These are phyloP conservation scores for Teratosphaeria nubilosa DNA, from an alignment of 2,329 filamentous ascomycete genomes.

Conservation along the genomic window DNA sequence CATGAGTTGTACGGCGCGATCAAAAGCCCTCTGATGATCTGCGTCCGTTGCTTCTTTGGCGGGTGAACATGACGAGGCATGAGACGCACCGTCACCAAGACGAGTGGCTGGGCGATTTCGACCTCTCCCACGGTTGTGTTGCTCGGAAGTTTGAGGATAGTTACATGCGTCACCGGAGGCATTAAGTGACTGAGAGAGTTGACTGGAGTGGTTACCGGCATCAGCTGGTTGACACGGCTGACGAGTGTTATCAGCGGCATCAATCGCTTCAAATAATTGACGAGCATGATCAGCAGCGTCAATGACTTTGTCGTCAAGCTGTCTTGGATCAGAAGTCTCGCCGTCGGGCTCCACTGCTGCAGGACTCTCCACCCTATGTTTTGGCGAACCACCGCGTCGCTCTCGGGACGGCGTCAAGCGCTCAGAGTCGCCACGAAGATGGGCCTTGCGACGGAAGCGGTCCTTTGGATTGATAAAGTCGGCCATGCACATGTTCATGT, in stretches of 20 bases:
- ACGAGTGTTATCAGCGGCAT: neutral
- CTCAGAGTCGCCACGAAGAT: neutral
- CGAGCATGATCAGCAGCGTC: neutral
- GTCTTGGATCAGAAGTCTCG: neutral
- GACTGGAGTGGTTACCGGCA: neutral
- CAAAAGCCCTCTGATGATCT: constrained; percentile 29
- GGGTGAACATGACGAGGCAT: neutral
- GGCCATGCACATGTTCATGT: constrained; percentile 18
- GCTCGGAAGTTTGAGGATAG: neutral
- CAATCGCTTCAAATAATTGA: neutral
- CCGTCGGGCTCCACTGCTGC: neutral
- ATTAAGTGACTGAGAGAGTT: neutral
- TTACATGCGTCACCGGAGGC: neutral
- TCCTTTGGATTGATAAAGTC: constrained; percentile 14
- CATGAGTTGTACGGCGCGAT: constrained; percentile 38
- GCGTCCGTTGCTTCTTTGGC: constrained; percentile 18
- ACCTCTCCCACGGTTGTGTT: neutral
- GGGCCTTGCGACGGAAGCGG: constrained; percentile 9
- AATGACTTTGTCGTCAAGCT: neutral
- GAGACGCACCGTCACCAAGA: neutral
- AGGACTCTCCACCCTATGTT: neutral
- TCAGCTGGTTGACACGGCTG: neutral
- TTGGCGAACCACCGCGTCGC: neutral
- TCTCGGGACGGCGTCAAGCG: neutral
- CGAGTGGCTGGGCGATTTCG: neutral